phyloP scores from a whole-genome alignment of 2,329 filamentous ascomycete genomes.

The Colletotrichum australisinense region DNA sequence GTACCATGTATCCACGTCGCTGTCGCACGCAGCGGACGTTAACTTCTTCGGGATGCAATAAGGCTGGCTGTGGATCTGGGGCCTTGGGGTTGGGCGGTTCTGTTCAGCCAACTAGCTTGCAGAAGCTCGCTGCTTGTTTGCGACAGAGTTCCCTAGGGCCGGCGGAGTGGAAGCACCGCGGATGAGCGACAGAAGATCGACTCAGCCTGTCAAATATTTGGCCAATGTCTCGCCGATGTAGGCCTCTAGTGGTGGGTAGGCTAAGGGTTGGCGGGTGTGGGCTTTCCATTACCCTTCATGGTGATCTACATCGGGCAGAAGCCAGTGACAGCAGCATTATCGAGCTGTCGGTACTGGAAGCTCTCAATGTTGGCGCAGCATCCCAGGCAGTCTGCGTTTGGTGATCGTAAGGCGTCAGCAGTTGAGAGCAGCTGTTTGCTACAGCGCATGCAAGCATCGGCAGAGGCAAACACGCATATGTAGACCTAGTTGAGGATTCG shows the following conservation, averaged over 20 bases:
- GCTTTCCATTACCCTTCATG: neutral
- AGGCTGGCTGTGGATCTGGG: conserved; percentile 19
- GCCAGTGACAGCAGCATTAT: neutral
- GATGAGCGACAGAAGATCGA: neutral
- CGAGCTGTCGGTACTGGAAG: neutral
- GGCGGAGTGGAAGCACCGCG: neutral
- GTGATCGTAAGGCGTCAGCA: neutral
- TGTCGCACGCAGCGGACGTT: conserved; percentile 4
- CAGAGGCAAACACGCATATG: conserved; percentile 4
- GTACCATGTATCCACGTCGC: neutral
- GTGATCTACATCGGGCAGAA: conserved; percentile 5
- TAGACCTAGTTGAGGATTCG: neutral
- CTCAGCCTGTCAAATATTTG: neutral
- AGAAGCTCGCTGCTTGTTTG: neutral
- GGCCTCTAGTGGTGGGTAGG: neutral
- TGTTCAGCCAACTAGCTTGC: neutral
- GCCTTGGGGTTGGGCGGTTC: neutral
- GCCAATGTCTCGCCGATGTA: neutral
- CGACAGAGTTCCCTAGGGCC: neutral
- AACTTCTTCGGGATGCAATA: conserved; percentile 3
- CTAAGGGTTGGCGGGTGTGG: neutral
- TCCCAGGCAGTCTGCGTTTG: neutral
- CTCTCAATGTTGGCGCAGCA: neutral
- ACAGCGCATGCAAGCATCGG: neutral
- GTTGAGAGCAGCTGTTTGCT: conserved; percentile 9